Conservation (phyloP, 2,329 filamentous ascomycete species). For the Sclerotinia minor region DNA sequence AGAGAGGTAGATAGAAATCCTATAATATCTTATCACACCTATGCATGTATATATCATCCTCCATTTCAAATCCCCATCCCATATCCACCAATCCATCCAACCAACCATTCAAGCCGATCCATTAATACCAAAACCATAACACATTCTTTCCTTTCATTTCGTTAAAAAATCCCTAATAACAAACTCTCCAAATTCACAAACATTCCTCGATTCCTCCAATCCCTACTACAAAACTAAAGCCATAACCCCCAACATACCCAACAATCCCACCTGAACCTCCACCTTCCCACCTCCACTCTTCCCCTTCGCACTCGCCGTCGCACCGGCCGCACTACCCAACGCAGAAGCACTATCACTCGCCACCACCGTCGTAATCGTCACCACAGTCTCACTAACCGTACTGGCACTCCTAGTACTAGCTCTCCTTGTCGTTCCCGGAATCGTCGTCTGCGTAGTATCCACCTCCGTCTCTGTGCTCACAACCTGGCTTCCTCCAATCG, state of each 20-base stretch:
- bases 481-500: background rate
- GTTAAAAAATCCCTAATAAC: too few relatives aligned
- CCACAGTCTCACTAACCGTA: constrained; percentile 21
- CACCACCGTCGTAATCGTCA: constrained; percentile 25
- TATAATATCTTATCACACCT: background rate
- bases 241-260: constrained; percentile 6
- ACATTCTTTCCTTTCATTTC: background rate
- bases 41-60: background rate
- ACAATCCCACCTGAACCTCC: background rate
- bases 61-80: background rate
- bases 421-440: constrained; percentile 25
- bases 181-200: too few relatives aligned
- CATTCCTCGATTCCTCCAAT: background rate
- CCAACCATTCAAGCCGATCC: background rate
- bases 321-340: background rate
- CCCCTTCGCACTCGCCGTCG: constrained; percentile 10
- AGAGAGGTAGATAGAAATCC: constrained; percentile 18
- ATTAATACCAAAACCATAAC: background rate
- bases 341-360: constrained; percentile 3
- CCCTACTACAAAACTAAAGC: background rate
- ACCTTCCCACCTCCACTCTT: constrained; percentile 5
- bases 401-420: constrained; percentile 17
- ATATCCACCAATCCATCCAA: background rate
- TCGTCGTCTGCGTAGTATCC: constrained; percentile 28
- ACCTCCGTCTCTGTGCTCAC: background rate